Conservation (phyloP, 2,329 filamentous ascomycete genomes). For the Aureobasidium sp. region DNA sequence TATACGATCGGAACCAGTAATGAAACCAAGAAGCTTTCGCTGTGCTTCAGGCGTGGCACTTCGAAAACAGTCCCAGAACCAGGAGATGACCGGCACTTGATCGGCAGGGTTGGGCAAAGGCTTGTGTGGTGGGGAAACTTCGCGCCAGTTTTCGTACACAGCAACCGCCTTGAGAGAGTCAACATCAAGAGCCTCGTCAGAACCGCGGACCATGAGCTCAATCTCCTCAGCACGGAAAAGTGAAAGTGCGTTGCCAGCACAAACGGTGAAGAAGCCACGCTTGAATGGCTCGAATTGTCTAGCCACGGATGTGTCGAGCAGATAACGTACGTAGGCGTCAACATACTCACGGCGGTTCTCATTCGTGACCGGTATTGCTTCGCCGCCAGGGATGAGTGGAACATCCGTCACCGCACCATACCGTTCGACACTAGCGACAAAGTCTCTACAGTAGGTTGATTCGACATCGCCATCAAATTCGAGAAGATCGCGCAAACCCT, state of each 20-base stretch:
- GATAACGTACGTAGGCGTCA: conserved; percentile 71
- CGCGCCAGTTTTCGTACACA: conserved; percentile 71
- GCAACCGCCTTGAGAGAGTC: conserved; percentile 67
- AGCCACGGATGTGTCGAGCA: conserved; percentile 69
- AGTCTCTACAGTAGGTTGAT: conserved; percentile 71
- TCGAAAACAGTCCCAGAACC: conserved; percentile 85
- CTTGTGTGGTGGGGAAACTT: conserved; percentile 30
- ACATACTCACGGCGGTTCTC: conserved; percentile 79
- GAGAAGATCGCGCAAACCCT: conserved; percentile 66
- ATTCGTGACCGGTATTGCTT: conserved; percentile 72
- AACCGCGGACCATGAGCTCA: conserved; percentile 77
- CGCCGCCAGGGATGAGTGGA: conserved; percentile 68
- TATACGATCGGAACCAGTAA: conserved; percentile 85
- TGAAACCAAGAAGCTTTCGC: conserved; percentile 72
- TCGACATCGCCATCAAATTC: conserved; percentile 82
- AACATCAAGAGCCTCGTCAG: conserved; percentile 77
- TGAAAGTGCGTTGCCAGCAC: conserved; percentile 77
- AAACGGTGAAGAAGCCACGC: conserved; percentile 87
- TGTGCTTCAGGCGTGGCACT: conserved; percentile 60
- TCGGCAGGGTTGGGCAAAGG: conserved; percentile 40
- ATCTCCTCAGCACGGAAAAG: conserved; percentile 89
- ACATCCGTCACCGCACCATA: conserved; percentile 63
- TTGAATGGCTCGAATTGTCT: conserved; percentile 92
- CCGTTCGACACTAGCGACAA: conserved; percentile 67
- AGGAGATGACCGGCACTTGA: conserved; percentile 61